Evolutionary conservation across 129 eudicot species (phyloP).

Genomic region (Arctium lappa): DNA sequence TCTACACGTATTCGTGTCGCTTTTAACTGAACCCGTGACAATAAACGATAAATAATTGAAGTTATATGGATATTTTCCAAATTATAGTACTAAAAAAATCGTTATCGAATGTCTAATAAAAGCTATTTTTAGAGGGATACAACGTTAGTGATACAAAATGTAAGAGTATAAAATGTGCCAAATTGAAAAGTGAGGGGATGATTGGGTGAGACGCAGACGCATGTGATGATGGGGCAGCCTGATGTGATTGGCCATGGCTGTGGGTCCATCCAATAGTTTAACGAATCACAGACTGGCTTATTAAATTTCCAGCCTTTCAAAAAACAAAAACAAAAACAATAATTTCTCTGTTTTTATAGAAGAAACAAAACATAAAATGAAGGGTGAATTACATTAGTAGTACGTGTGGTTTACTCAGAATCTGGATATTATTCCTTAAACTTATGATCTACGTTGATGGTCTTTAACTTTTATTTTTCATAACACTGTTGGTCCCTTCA

Average conservation of each 20-base stretch:
- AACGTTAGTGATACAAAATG: not conserved
- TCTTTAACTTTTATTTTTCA: too few species aligned
- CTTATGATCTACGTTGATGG: too few species aligned
- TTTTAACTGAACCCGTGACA: too few species aligned
- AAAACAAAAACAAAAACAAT: not conserved
- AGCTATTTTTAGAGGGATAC: not conserved
- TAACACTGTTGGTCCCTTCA: too few species aligned
- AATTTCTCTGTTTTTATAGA: not conserved
- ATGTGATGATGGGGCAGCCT: not conserved
- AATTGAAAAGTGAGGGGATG: not conserved
- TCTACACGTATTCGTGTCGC: too few species aligned
- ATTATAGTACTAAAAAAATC: too few species aligned
- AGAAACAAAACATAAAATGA: not conserved
- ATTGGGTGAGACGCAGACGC: constrained; percentile 2
- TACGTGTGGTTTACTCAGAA: too few species aligned
- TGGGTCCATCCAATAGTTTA: not conserved
- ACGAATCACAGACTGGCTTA: not conserved
- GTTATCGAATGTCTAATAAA: too few species aligned
- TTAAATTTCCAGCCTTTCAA: not conserved
- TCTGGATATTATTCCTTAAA: too few species aligned
- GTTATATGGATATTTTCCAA: too few species aligned
- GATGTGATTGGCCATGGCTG: not conserved
- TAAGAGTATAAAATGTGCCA: too few species aligned
- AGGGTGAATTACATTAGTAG: not conserved
- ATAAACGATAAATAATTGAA: too few species aligned